Conservation (phyloP, 352 stramenopile genomes). For the Pythium brachiatum region DNA sequence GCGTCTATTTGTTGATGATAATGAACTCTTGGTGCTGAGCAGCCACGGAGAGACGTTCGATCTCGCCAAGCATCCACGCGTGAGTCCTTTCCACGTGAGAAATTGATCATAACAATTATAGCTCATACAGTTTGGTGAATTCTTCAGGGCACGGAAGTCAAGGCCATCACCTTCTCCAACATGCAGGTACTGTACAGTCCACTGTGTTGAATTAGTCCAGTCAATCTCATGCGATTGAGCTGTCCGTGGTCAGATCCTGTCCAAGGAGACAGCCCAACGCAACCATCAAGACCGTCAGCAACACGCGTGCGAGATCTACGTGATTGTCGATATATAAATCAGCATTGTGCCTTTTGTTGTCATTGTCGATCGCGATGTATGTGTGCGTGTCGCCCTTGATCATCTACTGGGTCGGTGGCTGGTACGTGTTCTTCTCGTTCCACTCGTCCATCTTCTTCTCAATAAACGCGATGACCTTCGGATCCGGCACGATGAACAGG, state of each 20-base stretch:
- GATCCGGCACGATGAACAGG: conserved; percentile 84
- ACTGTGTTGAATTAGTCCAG: no score
- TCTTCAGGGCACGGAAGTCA: conserved; percentile 67
- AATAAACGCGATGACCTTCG: conserved; percentile 80
- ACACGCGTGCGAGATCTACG: conserved; percentile 13
- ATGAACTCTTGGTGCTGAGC: neutral
- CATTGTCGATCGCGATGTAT: neutral
- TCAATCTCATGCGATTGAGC: no score
- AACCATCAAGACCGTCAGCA: neutral
- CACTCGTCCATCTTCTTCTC: conserved; percentile 90
- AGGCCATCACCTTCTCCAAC: conserved; percentile 82
- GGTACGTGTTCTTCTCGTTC: conserved; percentile 89
- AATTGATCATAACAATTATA: no score
- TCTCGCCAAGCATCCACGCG: conserved; percentile 43
- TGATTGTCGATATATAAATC: conserved; percentile 19
- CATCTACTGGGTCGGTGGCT: conserved; percentile 61
- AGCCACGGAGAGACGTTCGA: conserved; percentile 57
- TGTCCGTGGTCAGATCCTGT: neutral
- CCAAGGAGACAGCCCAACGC: neutral
- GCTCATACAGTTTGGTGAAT: no score
- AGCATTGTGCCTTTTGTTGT: neutral
- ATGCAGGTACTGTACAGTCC: conserved; percentile 60
- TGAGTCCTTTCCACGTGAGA: conserved; percentile 2
- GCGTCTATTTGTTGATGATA: neutral
- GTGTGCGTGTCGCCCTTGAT: neutral